Percentiles rank a stretch among this genome's conserved stretches.
phyloP scores from a whole-genome alignment of 345 rosid genomes.

The Isatis tinctoria region DNA sequence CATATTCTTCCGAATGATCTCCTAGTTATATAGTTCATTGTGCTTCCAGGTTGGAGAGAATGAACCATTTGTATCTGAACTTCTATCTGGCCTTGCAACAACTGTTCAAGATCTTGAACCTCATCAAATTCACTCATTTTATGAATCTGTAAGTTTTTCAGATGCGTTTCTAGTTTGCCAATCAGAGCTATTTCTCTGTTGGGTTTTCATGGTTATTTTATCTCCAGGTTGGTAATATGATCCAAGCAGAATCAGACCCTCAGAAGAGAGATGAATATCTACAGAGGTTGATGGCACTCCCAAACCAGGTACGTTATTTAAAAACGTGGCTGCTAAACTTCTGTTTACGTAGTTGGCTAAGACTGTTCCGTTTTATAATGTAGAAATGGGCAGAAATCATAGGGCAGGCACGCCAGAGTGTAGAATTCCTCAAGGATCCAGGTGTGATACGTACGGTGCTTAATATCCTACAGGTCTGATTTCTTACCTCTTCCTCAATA shows the following conservation, averaged over 20 bases:
- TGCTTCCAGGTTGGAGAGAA: constrained; percentile 85
- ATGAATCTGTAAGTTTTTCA: constrained; percentile 75
- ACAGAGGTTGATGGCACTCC: constrained; percentile 91
- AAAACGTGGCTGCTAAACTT: background rate
- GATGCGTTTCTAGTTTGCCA: background rate
- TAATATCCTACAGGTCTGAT: constrained; percentile 81
- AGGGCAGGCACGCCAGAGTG: constrained; percentile 93
- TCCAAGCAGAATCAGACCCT: constrained; percentile 95
- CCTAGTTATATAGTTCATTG: background rate
- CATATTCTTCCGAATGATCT: background rate
- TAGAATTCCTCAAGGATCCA: constrained; percentile 85
- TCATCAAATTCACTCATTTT: constrained; percentile 96
- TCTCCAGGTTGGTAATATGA: constrained; percentile 90
- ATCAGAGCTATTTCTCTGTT: background rate
- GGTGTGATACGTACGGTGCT: constrained; percentile 87
- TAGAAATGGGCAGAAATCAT: constrained; percentile 98
- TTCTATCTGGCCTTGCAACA: constrained; percentile 82
- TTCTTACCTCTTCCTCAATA: background rate
- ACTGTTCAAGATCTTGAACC: constrained; percentile 98
- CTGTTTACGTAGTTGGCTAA: constrained; percentile 15
- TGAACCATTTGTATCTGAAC: constrained; percentile 98
- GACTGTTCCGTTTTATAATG: constrained; percentile 15
- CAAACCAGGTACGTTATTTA: constrained; percentile 64
- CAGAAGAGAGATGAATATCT: constrained; percentile 96
- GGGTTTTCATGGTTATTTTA: background rate